These are phyloP conservation scores for Xylaria curta DNA, from an alignment of 495 filamentous ascomycete species.

Conservation along the genomic window DNA sequence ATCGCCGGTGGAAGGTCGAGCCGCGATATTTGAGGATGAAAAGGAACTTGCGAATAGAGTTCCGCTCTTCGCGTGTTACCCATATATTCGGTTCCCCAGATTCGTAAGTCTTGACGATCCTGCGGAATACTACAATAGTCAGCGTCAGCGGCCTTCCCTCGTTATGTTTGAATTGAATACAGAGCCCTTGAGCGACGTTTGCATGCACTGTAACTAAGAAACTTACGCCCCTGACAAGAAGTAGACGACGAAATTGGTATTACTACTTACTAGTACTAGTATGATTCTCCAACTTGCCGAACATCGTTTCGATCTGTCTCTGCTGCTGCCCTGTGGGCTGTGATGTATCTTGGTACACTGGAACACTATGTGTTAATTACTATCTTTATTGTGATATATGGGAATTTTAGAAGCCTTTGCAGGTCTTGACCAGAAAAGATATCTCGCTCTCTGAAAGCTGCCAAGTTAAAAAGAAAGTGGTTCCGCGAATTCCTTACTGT, in stretches of 20 bases:
- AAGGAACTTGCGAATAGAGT: conserved; percentile 58
- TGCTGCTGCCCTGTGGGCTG: conserved; percentile 32
- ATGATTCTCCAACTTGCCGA: conserved; percentile 43
- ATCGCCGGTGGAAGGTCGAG: conserved; percentile 41
- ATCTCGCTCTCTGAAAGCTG: too few species aligned
- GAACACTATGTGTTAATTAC: too few species aligned
- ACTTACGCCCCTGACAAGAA: background rate
- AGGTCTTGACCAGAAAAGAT: too few species aligned
- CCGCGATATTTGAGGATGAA: conserved; percentile 61
- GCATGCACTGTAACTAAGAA: background rate
- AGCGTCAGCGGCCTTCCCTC: background rate
- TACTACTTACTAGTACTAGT: conserved; percentile 29
- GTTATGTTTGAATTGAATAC: background rate
- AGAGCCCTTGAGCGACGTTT: background rate
- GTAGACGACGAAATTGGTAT: background rate
- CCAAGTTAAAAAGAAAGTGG: too few species aligned
- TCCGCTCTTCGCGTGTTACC: conserved; percentile 48
- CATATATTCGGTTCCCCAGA: conserved; percentile 35
- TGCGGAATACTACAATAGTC: conserved; percentile 34
- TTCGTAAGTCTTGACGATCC: conserved; percentile 42
- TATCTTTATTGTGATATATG: too few species aligned
- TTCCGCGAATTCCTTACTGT: conserved; percentile 28
- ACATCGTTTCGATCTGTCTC: conserved; percentile 47
- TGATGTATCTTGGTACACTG: conserved; percentile 48
- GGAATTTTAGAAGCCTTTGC: too few species aligned